phyloP scores from a whole-genome alignment of 495 filamentous ascomycete genomes.

The Aspergillus avenaceus region DNA sequence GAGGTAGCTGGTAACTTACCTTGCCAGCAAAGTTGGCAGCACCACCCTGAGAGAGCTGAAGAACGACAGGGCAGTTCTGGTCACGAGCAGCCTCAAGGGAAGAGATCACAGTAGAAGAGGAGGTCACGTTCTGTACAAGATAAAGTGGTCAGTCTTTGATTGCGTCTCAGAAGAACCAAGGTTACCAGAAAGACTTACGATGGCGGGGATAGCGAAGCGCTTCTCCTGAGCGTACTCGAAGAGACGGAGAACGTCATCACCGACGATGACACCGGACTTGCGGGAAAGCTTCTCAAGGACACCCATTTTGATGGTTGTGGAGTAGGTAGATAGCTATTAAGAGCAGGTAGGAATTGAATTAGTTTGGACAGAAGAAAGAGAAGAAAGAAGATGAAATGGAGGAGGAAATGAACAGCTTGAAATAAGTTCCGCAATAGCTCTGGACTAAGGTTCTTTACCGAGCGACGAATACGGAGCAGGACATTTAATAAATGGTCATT shows the following conservation, averaged over 20 bases:
- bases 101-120: constrained; percentile 82
- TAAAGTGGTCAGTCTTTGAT: not conserved
- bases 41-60: constrained; percentile 91
- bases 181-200: constrained; percentile 50
- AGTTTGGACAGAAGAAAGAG: constrained; percentile 6
- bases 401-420: constrained; percentile 1
- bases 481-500: constrained; percentile 4
- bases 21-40: constrained; percentile 94
- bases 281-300: constrained; percentile 61
- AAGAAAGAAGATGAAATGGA: constrained; percentile 6
- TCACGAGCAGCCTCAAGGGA: constrained; percentile 92
- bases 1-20: constrained; percentile 35
- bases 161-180: not conserved
- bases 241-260: constrained; percentile 74
- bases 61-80: constrained; percentile 78
- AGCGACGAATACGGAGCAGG: constrained; percentile 24
- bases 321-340: not conserved
- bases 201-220: constrained; percentile 84
- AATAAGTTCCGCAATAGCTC: constrained; percentile 13
- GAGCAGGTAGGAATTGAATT: not conserved
- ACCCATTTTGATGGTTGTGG: constrained; percentile 52
- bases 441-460: constrained; percentile 18
- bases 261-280: constrained; percentile 83
- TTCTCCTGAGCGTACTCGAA: constrained; percentile 85
- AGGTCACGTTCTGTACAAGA: constrained; percentile 69